A percentile compares a stretch with the other conserved stretches of the same genome.
These are phyloP conservation scores for Boletus patriciae DNA, from an alignment of 768 basidiomycete species.

Conservation along the genomic window DNA sequence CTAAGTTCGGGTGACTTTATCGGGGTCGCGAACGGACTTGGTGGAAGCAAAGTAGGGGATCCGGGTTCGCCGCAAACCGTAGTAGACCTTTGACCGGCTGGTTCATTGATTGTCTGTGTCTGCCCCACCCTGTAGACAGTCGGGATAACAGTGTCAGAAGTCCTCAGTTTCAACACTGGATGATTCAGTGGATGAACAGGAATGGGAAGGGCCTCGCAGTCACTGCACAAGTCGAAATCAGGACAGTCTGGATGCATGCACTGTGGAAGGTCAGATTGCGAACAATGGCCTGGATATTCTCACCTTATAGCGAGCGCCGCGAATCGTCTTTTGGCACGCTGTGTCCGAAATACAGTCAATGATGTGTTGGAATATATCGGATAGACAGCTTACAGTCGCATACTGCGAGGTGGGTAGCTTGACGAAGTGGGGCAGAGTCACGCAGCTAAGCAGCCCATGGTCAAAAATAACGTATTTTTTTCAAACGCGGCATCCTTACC, in stretches of 20 bases:
- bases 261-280: slow-evolving; percentile 36
- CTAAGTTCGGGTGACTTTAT: background rate
- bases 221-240: slow-evolving; percentile 78
- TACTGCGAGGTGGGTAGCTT: slow-evolving; percentile 49
- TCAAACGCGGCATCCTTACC: slow-evolving; percentile 39
- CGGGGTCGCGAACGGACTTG: background rate
- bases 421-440: slow-evolving; percentile 18
- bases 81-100: background rate
- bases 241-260: slow-evolving; percentile 78
- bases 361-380: too few species aligned
- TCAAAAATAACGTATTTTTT: background rate
- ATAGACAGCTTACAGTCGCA: slow-evolving; percentile 49
- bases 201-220: slow-evolving; percentile 80
- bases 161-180: slow-evolving; percentile 72
- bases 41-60: background rate
- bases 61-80: background rate
- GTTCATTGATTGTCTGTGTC: slow-evolving; percentile 3
- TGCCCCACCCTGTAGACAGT: slow-evolving; percentile 36
- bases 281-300: slow-evolving; percentile 5
- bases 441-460: slow-evolving; percentile 28
- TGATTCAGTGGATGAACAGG: slow-evolving; percentile 70
- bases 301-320: slow-evolving; percentile 74
- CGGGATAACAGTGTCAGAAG: slow-evolving; percentile 48
- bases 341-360: background rate
- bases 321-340: slow-evolving; percentile 53